A percentile compares a stretch with the other conserved stretches of the same genome.
Conservation (phyloP, 345 rosid genomes). For the Citrus glauca region DNA sequence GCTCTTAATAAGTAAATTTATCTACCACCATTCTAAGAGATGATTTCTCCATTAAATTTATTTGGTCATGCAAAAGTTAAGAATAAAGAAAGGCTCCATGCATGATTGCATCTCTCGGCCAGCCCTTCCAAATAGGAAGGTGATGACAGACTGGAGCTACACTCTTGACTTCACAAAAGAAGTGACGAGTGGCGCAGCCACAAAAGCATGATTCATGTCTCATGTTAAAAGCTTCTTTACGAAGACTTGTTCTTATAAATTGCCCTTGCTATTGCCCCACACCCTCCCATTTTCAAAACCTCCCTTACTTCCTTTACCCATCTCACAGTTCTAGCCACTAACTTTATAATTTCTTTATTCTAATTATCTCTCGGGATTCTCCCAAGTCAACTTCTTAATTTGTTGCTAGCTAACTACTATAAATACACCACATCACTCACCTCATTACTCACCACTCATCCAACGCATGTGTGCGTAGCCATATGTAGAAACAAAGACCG, state of each 20-base stretch:
- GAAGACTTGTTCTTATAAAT: neutral
- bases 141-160: neutral
- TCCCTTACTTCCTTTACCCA: neutral
- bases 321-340: conserved; percentile 24
- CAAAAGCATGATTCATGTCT: conserved; percentile 7
- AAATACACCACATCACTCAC: conserved; percentile 27
- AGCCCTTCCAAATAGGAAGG: neutral
- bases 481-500: conserved; percentile 1
- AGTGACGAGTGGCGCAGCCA: neutral
- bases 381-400: conserved; percentile 30
- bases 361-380: conserved; percentile 14
- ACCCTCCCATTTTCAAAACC: conserved; percentile 17
- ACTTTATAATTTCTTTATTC: neutral
- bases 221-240: conserved; percentile 5
- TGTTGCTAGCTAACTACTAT: conserved; percentile 19
- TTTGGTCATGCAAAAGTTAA: neutral
- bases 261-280: conserved; percentile 19
- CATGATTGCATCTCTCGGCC: neutral
- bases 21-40: neutral
- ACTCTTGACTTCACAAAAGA: neutral
- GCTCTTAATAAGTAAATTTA: no score
- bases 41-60: neutral
- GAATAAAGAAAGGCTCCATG: neutral
- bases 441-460: neutral
- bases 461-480: neutral